Conservation (phyloP, 2,329 filamentous ascomycete genomes). For the Penicillium sp. region DNA sequence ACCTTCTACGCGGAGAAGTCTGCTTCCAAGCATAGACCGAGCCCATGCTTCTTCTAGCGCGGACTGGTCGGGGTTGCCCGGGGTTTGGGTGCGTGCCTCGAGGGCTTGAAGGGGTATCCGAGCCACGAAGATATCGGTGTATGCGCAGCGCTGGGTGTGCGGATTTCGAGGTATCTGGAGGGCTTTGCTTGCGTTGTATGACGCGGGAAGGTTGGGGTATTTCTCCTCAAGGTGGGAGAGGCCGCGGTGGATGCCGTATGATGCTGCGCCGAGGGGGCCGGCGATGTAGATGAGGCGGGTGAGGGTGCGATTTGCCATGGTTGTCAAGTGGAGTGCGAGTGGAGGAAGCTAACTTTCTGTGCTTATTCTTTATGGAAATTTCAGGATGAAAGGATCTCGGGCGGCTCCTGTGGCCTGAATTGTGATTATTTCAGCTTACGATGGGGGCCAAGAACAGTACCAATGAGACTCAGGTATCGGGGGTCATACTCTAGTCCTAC, state of each 20-base stretch:
- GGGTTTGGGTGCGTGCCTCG: conserved; percentile 3
- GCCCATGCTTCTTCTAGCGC: conserved; percentile 29
- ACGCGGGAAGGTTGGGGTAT: conserved; percentile 26
- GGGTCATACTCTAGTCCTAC: not conserved
- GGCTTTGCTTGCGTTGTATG: conserved; percentile 16
- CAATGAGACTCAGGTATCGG: not conserved
- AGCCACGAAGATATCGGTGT: conserved; percentile 30
- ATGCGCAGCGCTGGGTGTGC: conserved; percentile 23
- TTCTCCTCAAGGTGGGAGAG: conserved; percentile 27
- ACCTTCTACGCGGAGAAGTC: conserved; percentile 20
- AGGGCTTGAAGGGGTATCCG: conserved; percentile 22
- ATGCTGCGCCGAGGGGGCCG: conserved; percentile 12
- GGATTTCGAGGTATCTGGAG: conserved; percentile 18
- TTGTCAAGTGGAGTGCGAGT: not conserved
- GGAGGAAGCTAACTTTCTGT: not conserved
- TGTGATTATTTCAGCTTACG: not conserved
- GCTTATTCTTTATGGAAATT: too few species aligned
- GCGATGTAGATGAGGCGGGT: conserved; percentile 15
- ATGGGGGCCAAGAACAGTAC: not conserved
- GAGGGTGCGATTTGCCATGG: conserved; percentile 2
- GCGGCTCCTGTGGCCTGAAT: not conserved
- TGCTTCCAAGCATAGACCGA: conserved; percentile 18
- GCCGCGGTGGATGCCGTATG: conserved; percentile 24
- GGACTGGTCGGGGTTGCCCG: not conserved
- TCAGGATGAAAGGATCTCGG: too few species aligned